Conservation (phyloP, 2,329 filamentous ascomycete genomes). For the Aspergillus texensis region DNA sequence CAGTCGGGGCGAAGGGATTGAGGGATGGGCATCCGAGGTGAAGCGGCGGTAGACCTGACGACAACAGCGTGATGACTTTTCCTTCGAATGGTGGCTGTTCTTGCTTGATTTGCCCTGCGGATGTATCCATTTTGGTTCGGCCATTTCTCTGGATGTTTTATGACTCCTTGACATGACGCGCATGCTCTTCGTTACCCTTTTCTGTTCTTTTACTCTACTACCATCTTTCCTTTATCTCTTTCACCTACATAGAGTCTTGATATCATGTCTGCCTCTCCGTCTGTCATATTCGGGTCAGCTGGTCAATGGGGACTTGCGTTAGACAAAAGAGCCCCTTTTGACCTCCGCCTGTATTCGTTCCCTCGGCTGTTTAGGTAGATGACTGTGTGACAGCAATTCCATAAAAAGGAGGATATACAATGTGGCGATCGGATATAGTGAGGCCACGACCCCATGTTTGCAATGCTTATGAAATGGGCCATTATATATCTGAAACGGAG, state of each 20-base stretch:
- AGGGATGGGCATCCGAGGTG: conserved; percentile 88
- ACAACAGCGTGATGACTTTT: conserved; percentile 17
- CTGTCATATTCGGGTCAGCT: conserved; percentile 4
- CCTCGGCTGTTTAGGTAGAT: background rate
- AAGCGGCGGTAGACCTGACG: conserved; percentile 66
- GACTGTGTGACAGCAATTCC: background rate
- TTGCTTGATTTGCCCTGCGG: conserved; percentile 28
- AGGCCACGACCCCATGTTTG: background rate
- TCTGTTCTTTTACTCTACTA: background rate
- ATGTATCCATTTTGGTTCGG: conserved; percentile 34
- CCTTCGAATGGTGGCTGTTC: conserved; percentile 29
- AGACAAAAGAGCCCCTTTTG: conserved; percentile 4
- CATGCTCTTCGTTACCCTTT: conserved; percentile 16
- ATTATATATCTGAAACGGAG: background rate
- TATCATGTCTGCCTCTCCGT: conserved; percentile 6
- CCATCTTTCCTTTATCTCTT: conserved; percentile 3
- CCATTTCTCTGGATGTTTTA: conserved; percentile 27
- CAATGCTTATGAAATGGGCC: background rate
- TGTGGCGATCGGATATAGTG: background rate
- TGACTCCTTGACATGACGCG: conserved; percentile 32
- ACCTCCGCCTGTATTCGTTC: background rate
- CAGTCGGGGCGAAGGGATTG: conserved; percentile 85
- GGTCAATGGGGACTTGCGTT: conserved; percentile 1
- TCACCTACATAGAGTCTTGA: conserved; percentile 13
- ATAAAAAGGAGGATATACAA: background rate